Conservation (phyloP, 164 flowering plant genomes). For the Stephania japonica region DNA sequence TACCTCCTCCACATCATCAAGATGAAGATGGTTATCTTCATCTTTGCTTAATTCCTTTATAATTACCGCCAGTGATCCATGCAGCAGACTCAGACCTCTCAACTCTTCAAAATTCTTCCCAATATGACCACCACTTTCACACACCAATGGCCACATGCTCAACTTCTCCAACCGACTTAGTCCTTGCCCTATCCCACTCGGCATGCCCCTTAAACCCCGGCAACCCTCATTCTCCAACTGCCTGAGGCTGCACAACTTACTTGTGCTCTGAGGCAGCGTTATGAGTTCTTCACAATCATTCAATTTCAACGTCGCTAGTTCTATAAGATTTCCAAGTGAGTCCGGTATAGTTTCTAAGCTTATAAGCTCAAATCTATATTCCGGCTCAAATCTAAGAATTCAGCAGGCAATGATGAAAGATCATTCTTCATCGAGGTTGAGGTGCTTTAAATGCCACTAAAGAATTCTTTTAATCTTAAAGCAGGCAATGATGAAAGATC, state of each 20-base stretch:
- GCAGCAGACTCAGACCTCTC: neutral
- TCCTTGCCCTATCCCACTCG: neutral
- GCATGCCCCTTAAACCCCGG: neutral
- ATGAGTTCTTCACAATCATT: neutral
- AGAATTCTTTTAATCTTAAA: no score
- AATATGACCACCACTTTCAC: no score
- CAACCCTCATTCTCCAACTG: slow-evolving; percentile 1
- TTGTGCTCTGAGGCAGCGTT: neutral
- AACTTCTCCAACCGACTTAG: neutral
- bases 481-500: no score
- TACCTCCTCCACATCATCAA: neutral
- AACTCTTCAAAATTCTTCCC: neutral
- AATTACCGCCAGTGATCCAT: neutral
- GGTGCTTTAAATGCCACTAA: no score
- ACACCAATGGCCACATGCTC: neutral
- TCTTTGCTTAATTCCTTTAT: no score
- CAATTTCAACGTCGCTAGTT: slow-evolving; percentile 1
- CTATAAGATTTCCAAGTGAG: neutral
- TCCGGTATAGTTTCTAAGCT: neutral
- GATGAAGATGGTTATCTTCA: no score
- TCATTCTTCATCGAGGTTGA: no score
- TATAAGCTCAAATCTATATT: no score
- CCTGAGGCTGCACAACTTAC: neutral
- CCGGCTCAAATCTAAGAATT: neutral
- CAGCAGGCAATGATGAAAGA: no score